phyloP scores from a whole-genome alignment of 2,329 filamentous ascomycete species.

The Penicillium sclerotiorum region DNA sequence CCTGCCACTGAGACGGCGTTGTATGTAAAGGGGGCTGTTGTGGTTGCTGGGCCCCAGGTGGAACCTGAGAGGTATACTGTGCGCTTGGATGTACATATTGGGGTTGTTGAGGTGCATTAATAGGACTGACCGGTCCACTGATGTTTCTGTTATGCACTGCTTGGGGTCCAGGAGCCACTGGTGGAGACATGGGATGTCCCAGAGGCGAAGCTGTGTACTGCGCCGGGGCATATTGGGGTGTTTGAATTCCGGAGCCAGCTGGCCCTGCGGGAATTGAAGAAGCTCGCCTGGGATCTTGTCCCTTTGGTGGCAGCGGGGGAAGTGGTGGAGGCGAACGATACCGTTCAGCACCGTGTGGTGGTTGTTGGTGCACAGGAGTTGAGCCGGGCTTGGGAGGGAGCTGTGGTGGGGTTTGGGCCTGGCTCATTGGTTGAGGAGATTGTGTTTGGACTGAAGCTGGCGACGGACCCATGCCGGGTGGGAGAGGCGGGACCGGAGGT shows the following conservation, averaged over 20 bases:
- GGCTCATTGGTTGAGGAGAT: slow-evolving; percentile 17
- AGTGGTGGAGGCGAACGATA: slow-evolving; percentile 36
- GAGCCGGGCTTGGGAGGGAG: slow-evolving; percentile 42
- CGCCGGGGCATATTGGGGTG: slow-evolving; percentile 22
- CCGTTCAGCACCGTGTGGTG: slow-evolving; percentile 25
- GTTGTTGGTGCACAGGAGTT: slow-evolving; percentile 19
- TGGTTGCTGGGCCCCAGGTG: background rate
- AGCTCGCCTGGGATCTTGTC: slow-evolving; percentile 23
- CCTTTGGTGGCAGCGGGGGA: slow-evolving; percentile 43
- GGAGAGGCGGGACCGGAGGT: slow-evolving; percentile 72
- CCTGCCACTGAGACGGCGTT: slow-evolving; percentile 20
- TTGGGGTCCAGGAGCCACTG: background rate
- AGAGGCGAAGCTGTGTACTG: background rate
- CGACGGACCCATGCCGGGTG: slow-evolving; percentile 60
- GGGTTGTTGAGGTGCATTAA: background rate
- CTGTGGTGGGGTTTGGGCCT: slow-evolving; percentile 34
- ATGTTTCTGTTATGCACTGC: slow-evolving; percentile 6
- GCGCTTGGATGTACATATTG: slow-evolving; percentile 2
- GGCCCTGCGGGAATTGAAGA: slow-evolving; percentile 1
- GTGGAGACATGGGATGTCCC: slow-evolving; percentile 10
- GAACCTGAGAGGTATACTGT: background rate
- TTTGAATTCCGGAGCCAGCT: slow-evolving; percentile 10
- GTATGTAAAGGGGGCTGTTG: slow-evolving; percentile 6
- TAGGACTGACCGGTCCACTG: background rate
- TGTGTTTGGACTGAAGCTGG: slow-evolving; percentile 34